These are phyloP conservation scores for Kwoniella shivajii DNA, from an alignment of 1,284 basidiomycete genomes.

Conservation along the genomic window DNA sequence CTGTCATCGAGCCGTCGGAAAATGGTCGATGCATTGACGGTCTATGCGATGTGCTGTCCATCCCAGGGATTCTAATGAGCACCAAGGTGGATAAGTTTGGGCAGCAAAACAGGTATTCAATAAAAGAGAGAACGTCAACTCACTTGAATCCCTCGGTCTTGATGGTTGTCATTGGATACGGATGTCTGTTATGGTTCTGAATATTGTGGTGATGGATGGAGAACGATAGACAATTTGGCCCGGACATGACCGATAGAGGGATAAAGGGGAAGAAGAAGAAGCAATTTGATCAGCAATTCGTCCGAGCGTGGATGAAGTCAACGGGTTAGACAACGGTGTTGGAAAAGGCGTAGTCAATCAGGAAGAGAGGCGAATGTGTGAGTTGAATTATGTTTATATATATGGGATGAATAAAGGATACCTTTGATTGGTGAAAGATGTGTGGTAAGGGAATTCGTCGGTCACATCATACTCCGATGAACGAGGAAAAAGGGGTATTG, in stretches of 20 bases:
- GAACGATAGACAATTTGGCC: background rate
- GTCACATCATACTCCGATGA: background rate
- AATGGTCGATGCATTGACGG: slow-evolving; percentile 41
- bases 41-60: slow-evolving; percentile 21
- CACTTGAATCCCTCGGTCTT: slow-evolving; percentile 43
- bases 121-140: slow-evolving; percentile 1
- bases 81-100: background rate
- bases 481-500: slow-evolving; percentile 4
- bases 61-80: slow-evolving; percentile 23
- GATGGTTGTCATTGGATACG: slow-evolving; percentile 20
- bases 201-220: background rate
- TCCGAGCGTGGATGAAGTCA: background rate
- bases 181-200: background rate
- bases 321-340: background rate
- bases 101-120: background rate
- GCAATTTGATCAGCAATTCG: slow-evolving; percentile 3
- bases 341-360: background rate
- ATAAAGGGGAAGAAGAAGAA: background rate
- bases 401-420: background rate
- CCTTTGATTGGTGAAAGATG: background rate
- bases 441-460: background rate
- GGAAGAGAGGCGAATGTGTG: background rate
- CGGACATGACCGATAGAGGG: slow-evolving; percentile 9
- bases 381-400: background rate
- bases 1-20: slow-evolving; percentile 48